These are phyloP conservation scores for Davidsoniella virescens DNA, from an alignment of 2,329 filamentous ascomycete species.

Conservation along the genomic window DNA sequence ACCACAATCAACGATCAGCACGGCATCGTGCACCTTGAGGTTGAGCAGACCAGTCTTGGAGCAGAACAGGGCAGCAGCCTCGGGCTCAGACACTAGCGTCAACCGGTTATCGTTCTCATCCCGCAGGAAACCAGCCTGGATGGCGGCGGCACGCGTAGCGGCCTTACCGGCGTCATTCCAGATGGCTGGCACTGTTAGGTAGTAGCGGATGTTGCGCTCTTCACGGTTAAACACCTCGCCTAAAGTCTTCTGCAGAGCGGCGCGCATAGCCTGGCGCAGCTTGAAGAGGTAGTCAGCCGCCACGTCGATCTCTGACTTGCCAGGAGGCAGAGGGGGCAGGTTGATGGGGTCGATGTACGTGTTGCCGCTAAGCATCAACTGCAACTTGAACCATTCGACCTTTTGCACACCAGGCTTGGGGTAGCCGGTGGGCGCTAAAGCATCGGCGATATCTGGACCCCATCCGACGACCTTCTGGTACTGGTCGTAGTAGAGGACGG, in stretches of 20 bases:
- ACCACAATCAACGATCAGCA: constrained; percentile 94
- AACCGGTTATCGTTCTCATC: constrained; percentile 96
- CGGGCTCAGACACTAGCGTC: constrained; percentile 87
- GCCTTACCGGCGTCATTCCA: constrained; percentile 99
- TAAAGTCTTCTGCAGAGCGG: constrained; percentile 86
- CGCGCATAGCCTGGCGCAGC: constrained; percentile 89
- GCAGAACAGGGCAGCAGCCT: constrained; percentile 94
- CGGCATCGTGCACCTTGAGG: constrained; percentile 95
- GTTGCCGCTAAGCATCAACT: constrained; percentile 96
- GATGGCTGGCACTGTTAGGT: constrained; percentile 95
- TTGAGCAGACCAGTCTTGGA: constrained; percentile 92
- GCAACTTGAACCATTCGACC: constrained; percentile 99
- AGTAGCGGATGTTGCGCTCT: constrained; percentile 95
- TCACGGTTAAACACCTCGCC: constrained; percentile 97
- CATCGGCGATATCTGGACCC: constrained; percentile 96
- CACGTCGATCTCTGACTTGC: constrained; percentile 97
- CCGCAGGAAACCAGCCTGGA: constrained; percentile 88
- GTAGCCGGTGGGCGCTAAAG: constrained; percentile 88
- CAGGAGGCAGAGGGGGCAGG: constrained; percentile 86
- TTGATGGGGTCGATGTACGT: constrained; percentile 99
- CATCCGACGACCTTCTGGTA: constrained; percentile 99
- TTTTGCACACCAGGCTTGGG: constrained; percentile 97
- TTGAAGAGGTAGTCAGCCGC: constrained; percentile 99
- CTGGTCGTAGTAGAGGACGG: constrained; percentile 98
- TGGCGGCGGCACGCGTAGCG: constrained; percentile 84